Conservation (phyloP, 257 asterid species). For the Ballota nigra region DNA sequence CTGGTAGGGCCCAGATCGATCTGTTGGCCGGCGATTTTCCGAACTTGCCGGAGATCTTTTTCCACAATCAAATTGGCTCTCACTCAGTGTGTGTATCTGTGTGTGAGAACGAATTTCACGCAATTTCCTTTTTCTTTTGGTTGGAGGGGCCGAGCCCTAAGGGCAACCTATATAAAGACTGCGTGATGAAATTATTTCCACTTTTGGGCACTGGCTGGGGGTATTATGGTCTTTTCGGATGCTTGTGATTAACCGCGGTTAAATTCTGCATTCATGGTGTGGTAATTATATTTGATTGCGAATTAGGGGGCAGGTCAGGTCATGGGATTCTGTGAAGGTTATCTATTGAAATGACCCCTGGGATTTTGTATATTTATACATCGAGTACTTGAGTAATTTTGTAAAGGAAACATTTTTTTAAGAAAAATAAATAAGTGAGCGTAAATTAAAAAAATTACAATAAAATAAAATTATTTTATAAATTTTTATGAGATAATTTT, state of each 20-base stretch:
- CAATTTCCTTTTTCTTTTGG: slow-evolving; percentile 26
- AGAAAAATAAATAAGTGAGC: no score
- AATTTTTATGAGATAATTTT: no score
- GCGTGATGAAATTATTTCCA: background rate
- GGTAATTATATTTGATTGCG: background rate
- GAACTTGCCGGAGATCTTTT: slow-evolving; percentile 57
- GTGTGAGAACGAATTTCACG: slow-evolving; percentile 34
- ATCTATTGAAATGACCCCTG: no score
- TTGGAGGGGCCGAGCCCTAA: slow-evolving; percentile 35
- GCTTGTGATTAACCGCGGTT: slow-evolving; percentile 19
- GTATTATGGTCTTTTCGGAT: slow-evolving; percentile 5
- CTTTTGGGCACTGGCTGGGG: background rate
- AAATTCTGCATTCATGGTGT: background rate
- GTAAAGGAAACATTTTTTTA: no score
- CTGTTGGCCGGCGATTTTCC: slow-evolving; percentile 57
- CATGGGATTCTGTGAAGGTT: background rate
- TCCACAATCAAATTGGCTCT: slow-evolving; percentile 30
- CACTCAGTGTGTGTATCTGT: slow-evolving; percentile 22
- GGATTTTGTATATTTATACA: no score
- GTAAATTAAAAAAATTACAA: no score
- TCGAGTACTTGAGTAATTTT: no score
- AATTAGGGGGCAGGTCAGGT: background rate
- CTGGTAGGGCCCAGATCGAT: slow-evolving; percentile 55
- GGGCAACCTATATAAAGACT: slow-evolving; percentile 18
- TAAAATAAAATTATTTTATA: no score